phyloP scores from a whole-genome alignment of 1,139 yeast genomes.

The Entelexis paramagnoliae region DNA sequence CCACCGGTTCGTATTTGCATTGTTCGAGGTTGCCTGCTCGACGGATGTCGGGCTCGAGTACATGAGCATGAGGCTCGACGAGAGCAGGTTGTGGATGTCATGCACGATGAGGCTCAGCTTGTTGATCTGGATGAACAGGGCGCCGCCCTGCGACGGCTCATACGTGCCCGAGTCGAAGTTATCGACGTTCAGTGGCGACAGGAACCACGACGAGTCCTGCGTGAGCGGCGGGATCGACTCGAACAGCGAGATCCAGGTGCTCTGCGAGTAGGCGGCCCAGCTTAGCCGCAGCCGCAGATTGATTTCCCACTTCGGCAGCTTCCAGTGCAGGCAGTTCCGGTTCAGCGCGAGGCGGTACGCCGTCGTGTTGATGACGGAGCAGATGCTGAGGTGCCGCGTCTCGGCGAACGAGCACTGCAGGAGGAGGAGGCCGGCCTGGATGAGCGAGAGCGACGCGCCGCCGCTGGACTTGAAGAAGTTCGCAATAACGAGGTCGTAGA shows the following conservation, averaged over 20 bases:
- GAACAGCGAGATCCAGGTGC: constrained; percentile 71
- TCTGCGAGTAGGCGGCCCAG: constrained; percentile 88
- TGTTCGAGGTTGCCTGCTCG: constrained; percentile 17
- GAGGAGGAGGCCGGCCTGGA: constrained; percentile 39
- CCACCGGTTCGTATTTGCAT: constrained; percentile 21
- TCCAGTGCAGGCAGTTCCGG: constrained; percentile 77
- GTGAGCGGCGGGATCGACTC: constrained; percentile 74
- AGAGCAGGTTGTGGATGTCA: constrained; percentile 23
- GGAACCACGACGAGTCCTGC: constrained; percentile 28
- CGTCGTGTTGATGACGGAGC: constrained; percentile 75
- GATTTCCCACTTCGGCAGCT: constrained; percentile 85
- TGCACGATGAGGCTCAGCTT: constrained; percentile 23
- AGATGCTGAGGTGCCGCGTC: constrained; percentile 70
- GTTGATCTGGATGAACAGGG: constrained; percentile 21
- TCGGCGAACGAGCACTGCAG: constrained; percentile 37
- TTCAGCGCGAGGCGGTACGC: constrained; percentile 84
- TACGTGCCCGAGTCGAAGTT: constrained; percentile 24
- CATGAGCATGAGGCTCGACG: constrained; percentile 12
- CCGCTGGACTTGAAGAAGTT: constrained; percentile 36
- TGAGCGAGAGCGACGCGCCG: constrained; percentile 37
- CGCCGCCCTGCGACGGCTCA: constrained; percentile 17
- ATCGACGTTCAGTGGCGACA: constrained; percentile 26
- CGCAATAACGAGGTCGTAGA: constrained; percentile 33
- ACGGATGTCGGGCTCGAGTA: constrained; percentile 17
- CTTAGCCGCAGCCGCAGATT: constrained; percentile 74